Percentiles rank a stretch among this genome's conserved stretches.
phyloP scores from a whole-genome alignment of 2,329 filamentous ascomycete species.

The Samsoniella hepiali region DNA sequence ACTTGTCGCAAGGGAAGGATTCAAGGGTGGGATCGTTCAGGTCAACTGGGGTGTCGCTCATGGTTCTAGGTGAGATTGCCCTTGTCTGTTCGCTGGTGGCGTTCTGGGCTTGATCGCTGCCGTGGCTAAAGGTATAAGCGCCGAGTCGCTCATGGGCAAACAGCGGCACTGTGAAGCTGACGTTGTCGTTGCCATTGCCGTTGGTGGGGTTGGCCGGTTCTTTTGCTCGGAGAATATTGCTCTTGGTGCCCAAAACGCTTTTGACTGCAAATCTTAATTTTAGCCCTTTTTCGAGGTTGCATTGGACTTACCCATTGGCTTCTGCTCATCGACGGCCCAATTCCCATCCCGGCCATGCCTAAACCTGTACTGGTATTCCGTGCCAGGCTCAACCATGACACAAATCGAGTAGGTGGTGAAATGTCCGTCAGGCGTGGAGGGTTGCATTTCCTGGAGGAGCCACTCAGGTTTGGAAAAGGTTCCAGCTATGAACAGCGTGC shows the following conservation, averaged over 20 bases:
- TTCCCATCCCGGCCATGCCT: constrained; percentile 63
- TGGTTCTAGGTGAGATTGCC: constrained; percentile 20
- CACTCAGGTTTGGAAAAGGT: constrained; percentile 66
- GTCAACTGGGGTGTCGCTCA: constrained; percentile 28
- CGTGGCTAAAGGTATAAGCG: constrained; percentile 36
- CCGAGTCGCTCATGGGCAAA: constrained; percentile 48
- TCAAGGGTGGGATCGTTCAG: constrained; percentile 48
- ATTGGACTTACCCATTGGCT: constrained; percentile 51
- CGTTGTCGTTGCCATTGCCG: constrained; percentile 28
- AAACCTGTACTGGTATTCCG: constrained; percentile 72
- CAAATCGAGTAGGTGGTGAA: constrained; percentile 57
- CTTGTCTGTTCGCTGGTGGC: constrained; percentile 14
- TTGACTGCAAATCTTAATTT: constrained; percentile 10
- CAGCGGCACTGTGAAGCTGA: constrained; percentile 28
- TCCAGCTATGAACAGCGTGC: constrained; percentile 66
- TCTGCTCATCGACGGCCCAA: constrained; percentile 65
- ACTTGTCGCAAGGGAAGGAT: constrained; percentile 44
- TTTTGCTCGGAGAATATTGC: constrained; percentile 10
- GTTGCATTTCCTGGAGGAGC: constrained; percentile 64
- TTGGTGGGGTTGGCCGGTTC: constrained; percentile 16
- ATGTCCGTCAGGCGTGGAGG: constrained; percentile 41
- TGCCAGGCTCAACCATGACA: constrained; percentile 52
- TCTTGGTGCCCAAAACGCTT: constrained; percentile 14
- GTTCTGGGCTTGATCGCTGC: constrained; percentile 27
- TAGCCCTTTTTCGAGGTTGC: background rate